These are phyloP conservation scores for Prunus salicina DNA, from an alignment of 306 rosid genomes.

Conservation along the genomic window DNA sequence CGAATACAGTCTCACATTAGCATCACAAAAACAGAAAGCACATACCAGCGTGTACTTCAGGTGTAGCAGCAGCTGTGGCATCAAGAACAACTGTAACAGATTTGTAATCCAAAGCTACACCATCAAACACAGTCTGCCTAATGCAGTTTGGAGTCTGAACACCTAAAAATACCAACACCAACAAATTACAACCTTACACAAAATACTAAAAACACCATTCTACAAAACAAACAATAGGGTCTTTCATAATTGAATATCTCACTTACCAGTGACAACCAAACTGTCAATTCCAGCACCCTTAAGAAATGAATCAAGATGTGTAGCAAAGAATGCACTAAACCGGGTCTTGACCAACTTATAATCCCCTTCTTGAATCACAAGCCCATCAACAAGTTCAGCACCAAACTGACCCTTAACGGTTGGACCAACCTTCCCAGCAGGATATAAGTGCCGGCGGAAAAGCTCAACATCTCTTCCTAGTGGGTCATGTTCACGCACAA, in stretches of 20 bases:
- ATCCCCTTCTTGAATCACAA: slow-evolving; percentile 75
- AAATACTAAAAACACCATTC: not conserved
- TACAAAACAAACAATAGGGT: not conserved
- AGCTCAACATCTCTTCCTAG: slow-evolving; percentile 87
- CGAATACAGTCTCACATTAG: not conserved
- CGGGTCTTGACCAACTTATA: slow-evolving; percentile 82
- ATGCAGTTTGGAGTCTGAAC: slow-evolving; percentile 98
- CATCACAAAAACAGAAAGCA: slow-evolving; percentile 15
- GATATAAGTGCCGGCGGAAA: slow-evolving; percentile 70
- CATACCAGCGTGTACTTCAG: slow-evolving; percentile 66
- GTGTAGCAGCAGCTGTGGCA: slow-evolving; percentile 90
- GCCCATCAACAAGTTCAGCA: slow-evolving; percentile 73
- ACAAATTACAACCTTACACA: slow-evolving; percentile 9
- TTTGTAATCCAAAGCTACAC: slow-evolving; percentile 74
- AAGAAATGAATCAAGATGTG: slow-evolving; percentile 77
- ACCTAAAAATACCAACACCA: slow-evolving; percentile 38
- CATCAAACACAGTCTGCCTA: slow-evolving; percentile 88
- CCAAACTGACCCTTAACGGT: slow-evolving; percentile 59
- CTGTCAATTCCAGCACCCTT: slow-evolving; percentile 53
- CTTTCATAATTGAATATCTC: slow-evolving; percentile 3
- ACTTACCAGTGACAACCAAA: slow-evolving; percentile 69
- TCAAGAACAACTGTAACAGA: slow-evolving; percentile 68
- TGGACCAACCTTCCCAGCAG: slow-evolving; percentile 49
- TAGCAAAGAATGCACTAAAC: slow-evolving; percentile 87
- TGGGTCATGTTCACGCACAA: slow-evolving; percentile 83